Evolutionary conservation across 2,329 filamentous ascomycete species (phyloP), one percentile per base, ranked within the genome.

Genomic region (Pestalotiopsis sp.): DNA sequence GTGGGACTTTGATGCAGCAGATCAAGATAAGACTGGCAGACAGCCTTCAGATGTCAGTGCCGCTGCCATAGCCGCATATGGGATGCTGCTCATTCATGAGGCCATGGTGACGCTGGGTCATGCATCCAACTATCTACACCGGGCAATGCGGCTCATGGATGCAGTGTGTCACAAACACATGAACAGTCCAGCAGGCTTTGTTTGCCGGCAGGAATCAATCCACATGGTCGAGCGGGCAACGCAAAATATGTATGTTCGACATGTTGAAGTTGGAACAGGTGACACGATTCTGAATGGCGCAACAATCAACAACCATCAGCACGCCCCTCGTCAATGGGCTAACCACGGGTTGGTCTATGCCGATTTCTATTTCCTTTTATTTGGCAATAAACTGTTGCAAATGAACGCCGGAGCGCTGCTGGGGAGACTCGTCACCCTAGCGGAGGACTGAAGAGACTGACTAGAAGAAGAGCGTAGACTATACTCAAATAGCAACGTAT

Each of bases 341-440:
- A 77, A 85, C 66, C 83, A 85, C 73, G 83, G 83, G 1, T 69
- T 86, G 23, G 83, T 86, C 0, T 86, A 86, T 72, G 84, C 84
- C 0, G 84, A 86, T 69, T 86, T 86, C 71, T 85, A 79, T 68
- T 79, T 85, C 39, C 68, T 86, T 14, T 75, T 84, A 39, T 78
- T 83, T 45, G 83, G 84, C 6, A 86, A 86, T 86, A 66, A 66
- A 25, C 58, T 70, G 11, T 52, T 70, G 36, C 57, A 70, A 11
- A 70, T 70, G 68, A 66, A 66, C 27, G 60, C 64, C 45, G 62
- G 63, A 6, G 68, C 56, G 17, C n/a, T 66, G 45, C n/a, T 60
- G 17, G 57, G 57, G 3, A 60, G 23, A 14, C 25, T 60, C 20
- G 25, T 14, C 17, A 14, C 20, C 13, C 25, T 49, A 38, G 38